Evolutionary conservation across 441 rosid genomes (phyloP).

Genomic region (Pelargonium fulgidum): DNA sequence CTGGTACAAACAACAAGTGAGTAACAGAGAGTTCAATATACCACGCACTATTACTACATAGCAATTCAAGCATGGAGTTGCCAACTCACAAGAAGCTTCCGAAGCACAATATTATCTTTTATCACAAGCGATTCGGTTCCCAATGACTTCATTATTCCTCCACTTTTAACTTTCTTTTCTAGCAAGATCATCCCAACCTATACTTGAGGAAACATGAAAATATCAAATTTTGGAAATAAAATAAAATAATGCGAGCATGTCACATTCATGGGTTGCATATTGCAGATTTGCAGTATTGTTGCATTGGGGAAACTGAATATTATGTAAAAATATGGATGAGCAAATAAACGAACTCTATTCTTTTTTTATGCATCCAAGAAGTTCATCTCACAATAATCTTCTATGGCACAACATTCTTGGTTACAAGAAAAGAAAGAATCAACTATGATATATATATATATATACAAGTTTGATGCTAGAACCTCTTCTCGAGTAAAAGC

Average conservation of each 20-base stretch:
- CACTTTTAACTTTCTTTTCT: background rate
- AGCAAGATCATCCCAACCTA: background rate
- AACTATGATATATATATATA: too few relatives aligned
- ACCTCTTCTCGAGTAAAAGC: background rate
- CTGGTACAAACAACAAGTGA: background rate
- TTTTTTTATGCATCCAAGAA: background rate
- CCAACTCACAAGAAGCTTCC: slow-evolving; percentile 27
- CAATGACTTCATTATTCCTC: background rate
- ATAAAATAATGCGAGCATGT: too few relatives aligned
- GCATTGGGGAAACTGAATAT: background rate
- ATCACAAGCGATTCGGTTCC: background rate
- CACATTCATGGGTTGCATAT: background rate
- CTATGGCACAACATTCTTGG: too few relatives aligned
- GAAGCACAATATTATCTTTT: slow-evolving; percentile 20
- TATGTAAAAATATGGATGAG: background rate
- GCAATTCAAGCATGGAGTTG: background rate
- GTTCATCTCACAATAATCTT: background rate
- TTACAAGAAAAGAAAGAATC: too few relatives aligned
- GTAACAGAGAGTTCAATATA: background rate
- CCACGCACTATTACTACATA: background rate
- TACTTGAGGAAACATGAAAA: background rate
- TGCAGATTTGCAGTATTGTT: background rate
- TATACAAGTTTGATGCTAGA: too few relatives aligned
- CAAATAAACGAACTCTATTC: background rate
- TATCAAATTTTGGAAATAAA: too few relatives aligned